Conservation (phyloP, 441 rosid species). For the Sinapis alba region DNA sequence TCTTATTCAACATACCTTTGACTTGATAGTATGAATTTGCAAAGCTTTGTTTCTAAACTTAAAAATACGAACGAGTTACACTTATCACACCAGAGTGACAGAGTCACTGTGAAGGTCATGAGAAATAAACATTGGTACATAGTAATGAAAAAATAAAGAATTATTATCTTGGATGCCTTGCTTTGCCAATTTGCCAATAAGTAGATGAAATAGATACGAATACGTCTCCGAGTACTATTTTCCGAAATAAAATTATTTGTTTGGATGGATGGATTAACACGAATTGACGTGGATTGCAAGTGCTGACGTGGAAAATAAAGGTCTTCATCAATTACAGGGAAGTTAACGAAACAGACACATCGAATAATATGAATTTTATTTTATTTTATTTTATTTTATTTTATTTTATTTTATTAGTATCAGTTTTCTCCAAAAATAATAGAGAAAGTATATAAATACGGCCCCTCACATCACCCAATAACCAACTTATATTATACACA, state of each 20-base stretch:
- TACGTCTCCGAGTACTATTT: neutral
- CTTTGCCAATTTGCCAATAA: too few relatives aligned
- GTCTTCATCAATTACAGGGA: conserved; percentile 23
- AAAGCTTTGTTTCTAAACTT: neutral
- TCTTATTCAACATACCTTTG: conserved; percentile 20
- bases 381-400: neutral
- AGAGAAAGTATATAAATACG: neutral
- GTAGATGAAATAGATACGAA: neutral
- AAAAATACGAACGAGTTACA: neutral
- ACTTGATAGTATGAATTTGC: conserved; percentile 13
- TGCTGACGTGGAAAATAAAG: conserved; percentile 21
- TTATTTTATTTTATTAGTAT: neutral
- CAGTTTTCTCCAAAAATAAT: neutral
- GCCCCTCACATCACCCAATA: conserved; percentile 13
- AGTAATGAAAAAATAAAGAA: too few relatives aligned
- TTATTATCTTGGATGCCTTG: too few relatives aligned
- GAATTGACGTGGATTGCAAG: conserved; percentile 25
- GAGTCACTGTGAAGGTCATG: neutral
- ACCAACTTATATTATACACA: neutral
- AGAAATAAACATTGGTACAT: too few relatives aligned
- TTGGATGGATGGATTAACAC: conserved; percentile 24
- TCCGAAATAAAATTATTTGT: neutral
- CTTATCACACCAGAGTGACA: neutral
- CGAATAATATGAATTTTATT: conserved; percentile 11
- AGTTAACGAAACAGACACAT: conserved; percentile 30